Conservation (phyloP, 495 filamentous ascomycete species). For the Bacidia rubella region DNA sequence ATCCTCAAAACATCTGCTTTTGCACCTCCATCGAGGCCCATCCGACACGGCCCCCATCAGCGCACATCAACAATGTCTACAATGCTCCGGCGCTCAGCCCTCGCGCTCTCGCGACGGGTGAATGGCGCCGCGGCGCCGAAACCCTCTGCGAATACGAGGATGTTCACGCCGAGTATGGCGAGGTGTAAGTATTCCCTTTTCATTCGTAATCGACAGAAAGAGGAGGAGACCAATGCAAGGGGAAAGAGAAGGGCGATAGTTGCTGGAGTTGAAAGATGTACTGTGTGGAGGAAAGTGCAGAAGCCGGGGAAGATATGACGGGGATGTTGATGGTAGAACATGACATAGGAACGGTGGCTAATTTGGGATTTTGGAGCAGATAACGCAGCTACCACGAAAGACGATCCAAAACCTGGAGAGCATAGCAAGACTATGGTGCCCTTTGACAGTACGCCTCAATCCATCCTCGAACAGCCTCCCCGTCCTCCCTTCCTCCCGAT, state of each 20-base stretch:
- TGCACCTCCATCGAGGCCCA: too few relatives aligned
- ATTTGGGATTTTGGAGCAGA: constrained; percentile 18
- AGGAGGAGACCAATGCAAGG: background rate
- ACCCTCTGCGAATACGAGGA: constrained; percentile 18
- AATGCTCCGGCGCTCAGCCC: constrained; percentile 71
- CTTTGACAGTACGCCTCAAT: constrained; percentile 21
- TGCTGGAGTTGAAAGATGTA: background rate
- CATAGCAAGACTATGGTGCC: constrained; percentile 12
- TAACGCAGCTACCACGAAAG: background rate
- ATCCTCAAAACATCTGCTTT: background rate
- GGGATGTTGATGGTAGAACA: background rate
- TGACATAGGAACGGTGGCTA: constrained; percentile 10
- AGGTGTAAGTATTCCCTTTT: constrained; percentile 31
- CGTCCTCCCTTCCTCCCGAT: background rate
- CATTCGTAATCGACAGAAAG: background rate
- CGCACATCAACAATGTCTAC: constrained; percentile 31
- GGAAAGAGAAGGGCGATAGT: background rate
- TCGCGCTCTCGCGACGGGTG: constrained; percentile 57
- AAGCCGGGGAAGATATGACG: background rate
- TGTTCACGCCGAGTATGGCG: constrained; percentile 35
- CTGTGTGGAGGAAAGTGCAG: background rate
- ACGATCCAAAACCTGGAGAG: constrained; percentile 16
- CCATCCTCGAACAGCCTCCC: constrained; percentile 4
- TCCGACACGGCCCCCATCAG: background rate
- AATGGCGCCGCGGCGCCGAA: constrained; percentile 41